phyloP scores from a whole-genome alignment of 345 rosid genomes.

The Arabis alpina region DNA sequence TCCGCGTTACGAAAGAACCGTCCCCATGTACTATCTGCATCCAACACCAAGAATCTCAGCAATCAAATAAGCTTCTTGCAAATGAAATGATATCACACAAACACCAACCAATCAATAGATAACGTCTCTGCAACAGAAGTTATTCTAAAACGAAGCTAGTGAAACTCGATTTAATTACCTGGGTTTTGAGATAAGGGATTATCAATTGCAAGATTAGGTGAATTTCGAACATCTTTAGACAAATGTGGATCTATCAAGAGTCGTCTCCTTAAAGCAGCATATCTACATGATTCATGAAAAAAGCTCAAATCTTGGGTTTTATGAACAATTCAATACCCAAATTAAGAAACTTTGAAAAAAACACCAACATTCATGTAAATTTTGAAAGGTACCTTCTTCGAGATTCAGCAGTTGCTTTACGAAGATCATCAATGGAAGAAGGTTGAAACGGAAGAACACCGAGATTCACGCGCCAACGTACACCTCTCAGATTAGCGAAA shows the following conservation, averaged over 20 bases:
- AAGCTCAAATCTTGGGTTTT: not conserved
- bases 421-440: slow-evolving; percentile 77
- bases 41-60: slow-evolving; percentile 8
- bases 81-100: too few species aligned
- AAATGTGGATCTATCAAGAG: slow-evolving; percentile 82
- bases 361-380: not conserved
- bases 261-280: slow-evolving; percentile 79
- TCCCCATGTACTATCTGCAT: slow-evolving; percentile 94
- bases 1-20: slow-evolving; percentile 93
- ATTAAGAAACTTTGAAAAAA: slow-evolving; percentile 1
- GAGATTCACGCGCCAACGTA: slow-evolving; percentile 88
- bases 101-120: too few species aligned
- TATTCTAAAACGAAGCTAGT: too few species aligned
- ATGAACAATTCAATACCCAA: not conserved
- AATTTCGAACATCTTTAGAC: slow-evolving; percentile 59
- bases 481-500: slow-evolving; percentile 66
- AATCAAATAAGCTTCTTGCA: not conserved
- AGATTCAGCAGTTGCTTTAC: slow-evolving; percentile 81
- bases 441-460: slow-evolving; percentile 68
- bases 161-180: slow-evolving; percentile 46
- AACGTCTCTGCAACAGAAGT: too few species aligned
- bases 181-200: slow-evolving; percentile 97
- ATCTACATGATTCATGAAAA: slow-evolving; percentile 49
- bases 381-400: slow-evolving; percentile 66
- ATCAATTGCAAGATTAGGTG: slow-evolving; percentile 76